Evolutionary conservation across 2,329 filamentous ascomycete genomes (phyloP).

Genomic region (Chaetomium globosum): DNA sequence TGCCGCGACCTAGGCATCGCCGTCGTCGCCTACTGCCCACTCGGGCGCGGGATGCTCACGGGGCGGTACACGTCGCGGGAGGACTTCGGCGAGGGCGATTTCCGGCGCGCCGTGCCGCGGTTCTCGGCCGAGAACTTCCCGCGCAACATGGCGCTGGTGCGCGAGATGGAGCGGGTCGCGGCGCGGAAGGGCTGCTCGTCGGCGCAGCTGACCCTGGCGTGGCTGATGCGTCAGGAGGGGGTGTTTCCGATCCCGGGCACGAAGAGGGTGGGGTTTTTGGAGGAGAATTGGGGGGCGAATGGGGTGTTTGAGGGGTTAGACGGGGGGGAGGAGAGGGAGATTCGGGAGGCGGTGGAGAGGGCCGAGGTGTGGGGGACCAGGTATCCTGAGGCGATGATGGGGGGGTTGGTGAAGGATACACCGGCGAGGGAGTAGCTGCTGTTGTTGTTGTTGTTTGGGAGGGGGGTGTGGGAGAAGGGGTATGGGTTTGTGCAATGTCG

Average conservation of each 20-base stretch:
- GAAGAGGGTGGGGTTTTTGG: conserved; percentile 40
- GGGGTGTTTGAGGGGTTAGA: conserved; percentile 51
- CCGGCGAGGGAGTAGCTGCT: conserved; percentile 13
- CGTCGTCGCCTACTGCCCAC: conserved; percentile 48
- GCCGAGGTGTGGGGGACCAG: conserved; percentile 53
- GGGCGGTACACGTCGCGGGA: conserved; percentile 44
- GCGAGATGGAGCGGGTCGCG: conserved; percentile 38
- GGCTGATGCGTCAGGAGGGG: conserved; percentile 56
- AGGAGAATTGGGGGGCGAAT: conserved; percentile 62
- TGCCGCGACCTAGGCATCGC: conserved; percentile 52
- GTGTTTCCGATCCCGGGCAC: conserved; percentile 59
- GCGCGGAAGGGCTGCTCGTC: conserved; percentile 47
- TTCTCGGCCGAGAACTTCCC: conserved; percentile 53
- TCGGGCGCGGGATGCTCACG: conserved; percentile 50
- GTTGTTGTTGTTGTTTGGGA: too few relatives aligned
- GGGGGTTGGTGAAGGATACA: conserved; percentile 27
- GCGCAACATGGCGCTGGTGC: conserved; percentile 48
- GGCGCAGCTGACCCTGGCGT: conserved; percentile 59
- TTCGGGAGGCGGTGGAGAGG: conserved; percentile 53
- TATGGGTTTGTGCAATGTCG: too few relatives aligned
- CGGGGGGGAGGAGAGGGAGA: conserved; percentile 53
- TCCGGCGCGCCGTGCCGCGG: conserved; percentile 44
- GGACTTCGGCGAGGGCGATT: conserved; percentile 45
- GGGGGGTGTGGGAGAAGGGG: background rate
- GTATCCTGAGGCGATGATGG: conserved; percentile 44